Conservation (phyloP, 805 yeast species). For the Kockiozyma suomiensis region DNA sequence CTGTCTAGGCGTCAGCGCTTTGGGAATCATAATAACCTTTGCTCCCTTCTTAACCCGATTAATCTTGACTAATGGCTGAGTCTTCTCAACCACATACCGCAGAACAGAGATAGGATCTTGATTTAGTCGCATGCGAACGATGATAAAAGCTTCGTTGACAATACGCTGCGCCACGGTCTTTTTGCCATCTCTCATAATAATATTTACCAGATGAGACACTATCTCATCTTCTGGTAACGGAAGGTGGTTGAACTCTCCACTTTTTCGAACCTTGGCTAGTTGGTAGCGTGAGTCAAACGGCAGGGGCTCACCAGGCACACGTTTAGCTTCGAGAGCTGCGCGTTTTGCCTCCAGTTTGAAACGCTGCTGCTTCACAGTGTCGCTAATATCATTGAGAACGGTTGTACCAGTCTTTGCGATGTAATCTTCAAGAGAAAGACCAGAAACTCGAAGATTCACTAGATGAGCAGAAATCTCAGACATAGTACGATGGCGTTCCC, state of each 20-base stretch:
- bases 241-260: conserved; percentile 14
- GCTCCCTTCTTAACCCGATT: conserved; percentile 82
- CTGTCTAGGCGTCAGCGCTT: conserved; percentile 78
- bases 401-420: conserved; percentile 9
- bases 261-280: conserved; percentile 14
- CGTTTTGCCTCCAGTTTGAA: not conserved
- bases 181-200: conserved; percentile 91
- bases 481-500: not conserved
- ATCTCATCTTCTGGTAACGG: conserved; percentile 25
- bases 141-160: conserved; percentile 75
- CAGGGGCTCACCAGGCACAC: not conserved
- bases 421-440: conserved; percentile 21
- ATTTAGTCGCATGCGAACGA: conserved; percentile 71
- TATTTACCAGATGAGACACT: conserved; percentile 61
- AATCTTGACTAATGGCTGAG: conserved; percentile 82
- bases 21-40: conserved; percentile 76
- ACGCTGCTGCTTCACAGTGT: not conserved
- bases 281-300: conserved; percentile 14
- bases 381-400: not conserved
- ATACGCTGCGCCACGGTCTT: conserved; percentile 76
- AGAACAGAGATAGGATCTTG: conserved; percentile 78
- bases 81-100: conserved; percentile 70
- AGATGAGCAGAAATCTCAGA: conserved; percentile 22
- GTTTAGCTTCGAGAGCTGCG: not conserved
- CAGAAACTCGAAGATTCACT: conserved; percentile 23